These are phyloP conservation scores for Stemphylium lycopersici DNA, from an alignment of 2,329 filamentous ascomycete genomes.

Conservation along the genomic window DNA sequence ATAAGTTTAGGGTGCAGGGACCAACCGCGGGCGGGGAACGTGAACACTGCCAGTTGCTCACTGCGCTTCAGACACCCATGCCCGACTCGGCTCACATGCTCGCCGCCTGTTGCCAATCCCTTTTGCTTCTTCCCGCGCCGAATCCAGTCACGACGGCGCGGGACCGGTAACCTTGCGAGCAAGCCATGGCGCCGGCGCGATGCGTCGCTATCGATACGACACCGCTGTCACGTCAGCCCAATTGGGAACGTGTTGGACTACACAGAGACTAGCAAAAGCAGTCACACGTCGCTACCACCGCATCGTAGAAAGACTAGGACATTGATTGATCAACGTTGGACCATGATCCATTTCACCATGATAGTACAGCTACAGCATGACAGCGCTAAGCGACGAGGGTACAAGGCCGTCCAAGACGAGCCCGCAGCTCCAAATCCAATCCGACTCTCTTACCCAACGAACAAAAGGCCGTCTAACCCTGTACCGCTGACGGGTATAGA, in stretches of 20 bases:
- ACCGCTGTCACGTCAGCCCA: background rate
- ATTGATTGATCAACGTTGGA: conserved; percentile 13
- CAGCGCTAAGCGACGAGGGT: conserved; percentile 12
- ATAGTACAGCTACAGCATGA: conserved; percentile 31
- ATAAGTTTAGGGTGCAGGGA: conserved; percentile 22
- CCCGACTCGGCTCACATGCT: background rate
- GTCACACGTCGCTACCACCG: conserved; percentile 14
- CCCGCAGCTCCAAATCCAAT: conserved; percentile 9
- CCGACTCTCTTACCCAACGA: background rate
- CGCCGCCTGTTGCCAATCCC: background rate
- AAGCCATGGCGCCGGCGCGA: background rate
- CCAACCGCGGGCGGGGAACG: conserved; percentile 14
- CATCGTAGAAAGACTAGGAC: conserved; percentile 4
- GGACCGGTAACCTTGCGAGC: background rate
- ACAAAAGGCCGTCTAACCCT: conserved; percentile 1
- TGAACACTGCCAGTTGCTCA: conserved; percentile 3
- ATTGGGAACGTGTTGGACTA: background rate
- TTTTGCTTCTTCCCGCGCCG: background rate
- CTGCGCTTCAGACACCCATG: conserved; percentile 6
- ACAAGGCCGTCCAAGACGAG: conserved; percentile 23
- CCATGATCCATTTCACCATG: conserved; percentile 38
- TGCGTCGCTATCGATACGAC: conserved; percentile 5
- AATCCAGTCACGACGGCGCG: background rate
- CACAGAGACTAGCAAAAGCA: background rate
- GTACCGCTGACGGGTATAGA: conserved; percentile 12